A percentile compares a stretch with the other conserved stretches of the same genome.
phyloP scores from a whole-genome alignment of 257 asterid species.

The Nicotiana attenuata region DNA sequence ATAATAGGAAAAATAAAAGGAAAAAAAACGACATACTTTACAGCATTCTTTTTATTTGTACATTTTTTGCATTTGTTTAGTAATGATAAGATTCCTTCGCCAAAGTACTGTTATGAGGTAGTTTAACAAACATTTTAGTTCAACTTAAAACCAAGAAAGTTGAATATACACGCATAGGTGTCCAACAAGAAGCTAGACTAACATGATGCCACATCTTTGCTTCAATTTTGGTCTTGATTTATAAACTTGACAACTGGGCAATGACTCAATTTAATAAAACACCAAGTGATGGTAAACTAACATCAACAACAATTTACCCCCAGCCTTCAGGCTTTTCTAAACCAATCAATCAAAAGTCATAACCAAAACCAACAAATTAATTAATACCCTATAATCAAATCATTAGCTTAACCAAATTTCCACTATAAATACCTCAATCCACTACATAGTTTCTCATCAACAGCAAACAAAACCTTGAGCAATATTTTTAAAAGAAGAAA shows the following conservation, averaged over 20 bases:
- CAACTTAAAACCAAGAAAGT: conserved; percentile 3
- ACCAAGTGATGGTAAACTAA: background rate
- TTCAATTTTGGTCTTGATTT: too few relatives aligned
- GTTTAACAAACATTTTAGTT: conserved; percentile 5
- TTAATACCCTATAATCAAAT: background rate
- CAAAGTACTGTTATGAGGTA: background rate
- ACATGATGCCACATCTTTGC: too few relatives aligned
- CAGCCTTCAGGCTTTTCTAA: conserved; percentile 1
- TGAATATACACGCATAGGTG: background rate
- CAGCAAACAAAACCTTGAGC: background rate
- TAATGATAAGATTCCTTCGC: too few relatives aligned
- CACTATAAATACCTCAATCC: conserved; percentile 6
- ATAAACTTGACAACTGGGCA: background rate
- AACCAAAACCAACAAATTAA: conserved; percentile 13
- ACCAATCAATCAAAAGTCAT: conserved; percentile 16
- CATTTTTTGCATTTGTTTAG: too few relatives aligned
- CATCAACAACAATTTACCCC: background rate
- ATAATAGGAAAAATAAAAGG: too few relatives aligned
- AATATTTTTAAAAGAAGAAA: background rate
- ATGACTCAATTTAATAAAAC: background rate
- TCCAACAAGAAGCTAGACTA: background rate
- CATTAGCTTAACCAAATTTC: background rate
- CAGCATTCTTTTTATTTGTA: too few relatives aligned
- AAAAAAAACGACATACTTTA: too few relatives aligned
- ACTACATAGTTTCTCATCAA: background rate